Evolutionary conservation across 768 basidiomycete genomes (phyloP), one percentile per base, ranked within the genome.

Genomic region (Rhizopogon salebrosus): DNA sequence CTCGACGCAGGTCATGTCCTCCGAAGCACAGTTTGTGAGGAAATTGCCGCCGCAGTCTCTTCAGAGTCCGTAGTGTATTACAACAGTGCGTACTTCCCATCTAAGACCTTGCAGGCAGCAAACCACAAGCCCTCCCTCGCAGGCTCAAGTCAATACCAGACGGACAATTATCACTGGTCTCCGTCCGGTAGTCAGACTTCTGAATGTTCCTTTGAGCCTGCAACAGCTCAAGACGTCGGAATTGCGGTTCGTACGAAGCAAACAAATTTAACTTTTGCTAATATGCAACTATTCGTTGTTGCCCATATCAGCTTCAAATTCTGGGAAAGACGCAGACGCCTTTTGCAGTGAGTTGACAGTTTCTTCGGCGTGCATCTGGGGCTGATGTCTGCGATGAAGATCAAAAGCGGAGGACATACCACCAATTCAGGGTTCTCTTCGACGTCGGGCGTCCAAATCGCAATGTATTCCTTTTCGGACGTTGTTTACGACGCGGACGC

Each of bases 361-460:
- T 9, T 0, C 22, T 49, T 49, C 3, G 22, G 36, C 16, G 13
- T 37, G 6, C 11, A 20, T 23, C 16, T 3, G 11, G 13, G 18
- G 11, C 7, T 27, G 10, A 42, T 14, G 10, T 22, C n/a, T 14
- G 3, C 22, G 9, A 41, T 4, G 2, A 37, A 83, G 83, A 72
- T 85, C 26, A 84, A 83, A 63, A 76, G 80, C 18, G 81, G 82
- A n/a, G 82, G 84, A 0, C 84, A 85, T 57, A 49, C 76, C 0
- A 53, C 70, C 0, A 84, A 84, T 55, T 77, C 71, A 0, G 76
- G 76, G 0, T 82, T 83, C 57, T 81, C 81, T 0, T 85, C 83
- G 0, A 84, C 83, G 0, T 37, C 60, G 0, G 83, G 82, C 9
- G 75, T 85, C 4, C 79, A 79, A 4, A 82, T 84, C 20, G 62